phyloP scores from a whole-genome alignment of 768 basidiomycete species.

The Lactarius indigo region DNA sequence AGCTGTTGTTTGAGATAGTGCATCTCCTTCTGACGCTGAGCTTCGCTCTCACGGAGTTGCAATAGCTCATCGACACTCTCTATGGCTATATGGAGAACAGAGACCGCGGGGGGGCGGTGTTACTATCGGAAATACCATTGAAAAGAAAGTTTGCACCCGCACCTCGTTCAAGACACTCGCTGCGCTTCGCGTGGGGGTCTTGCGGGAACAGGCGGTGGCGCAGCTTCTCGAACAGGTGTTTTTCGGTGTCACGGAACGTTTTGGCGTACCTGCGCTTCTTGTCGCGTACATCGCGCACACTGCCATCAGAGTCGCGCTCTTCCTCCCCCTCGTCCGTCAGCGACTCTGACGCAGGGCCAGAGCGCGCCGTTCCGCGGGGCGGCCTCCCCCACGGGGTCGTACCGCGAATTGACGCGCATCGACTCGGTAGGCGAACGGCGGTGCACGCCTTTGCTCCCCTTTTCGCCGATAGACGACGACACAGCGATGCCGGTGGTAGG shows the following conservation, averaged over 20 bases:
- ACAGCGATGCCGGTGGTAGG: neutral
- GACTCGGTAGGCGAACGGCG: constrained; percentile 20
- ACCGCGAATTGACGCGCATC: constrained; percentile 11
- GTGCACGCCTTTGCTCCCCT: neutral
- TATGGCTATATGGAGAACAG: constrained; percentile 12
- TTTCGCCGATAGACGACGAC: constrained; percentile 1
- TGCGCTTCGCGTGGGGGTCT: constrained; percentile 23
- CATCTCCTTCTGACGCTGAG: constrained; percentile 14
- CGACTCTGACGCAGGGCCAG: constrained; percentile 1
- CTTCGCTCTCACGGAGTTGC: constrained; percentile 9
- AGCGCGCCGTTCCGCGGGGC: constrained; percentile 2
- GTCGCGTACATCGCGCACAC: constrained; percentile 19
- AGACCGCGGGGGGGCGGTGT: neutral
- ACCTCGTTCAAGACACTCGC: constrained; percentile 25
- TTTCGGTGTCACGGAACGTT: constrained; percentile 21
- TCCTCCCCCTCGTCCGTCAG: constrained; percentile 22
- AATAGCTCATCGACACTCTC: constrained; percentile 21
- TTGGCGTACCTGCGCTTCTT: constrained; percentile 25
- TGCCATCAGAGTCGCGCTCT: constrained; percentile 24
- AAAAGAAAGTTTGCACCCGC: neutral
- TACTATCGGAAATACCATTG: neutral
- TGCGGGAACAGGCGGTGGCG: constrained; percentile 21
- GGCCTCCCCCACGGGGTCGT: constrained; percentile 16
- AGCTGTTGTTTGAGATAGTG: constrained; percentile 19
- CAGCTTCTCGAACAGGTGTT: constrained; percentile 22